Percentiles rank a stretch among this genome's conserved stretches.
These are phyloP conservation scores for Carnegiea gigantea DNA, from an alignment of 179 eudicot genomes.

Conservation along the genomic window DNA sequence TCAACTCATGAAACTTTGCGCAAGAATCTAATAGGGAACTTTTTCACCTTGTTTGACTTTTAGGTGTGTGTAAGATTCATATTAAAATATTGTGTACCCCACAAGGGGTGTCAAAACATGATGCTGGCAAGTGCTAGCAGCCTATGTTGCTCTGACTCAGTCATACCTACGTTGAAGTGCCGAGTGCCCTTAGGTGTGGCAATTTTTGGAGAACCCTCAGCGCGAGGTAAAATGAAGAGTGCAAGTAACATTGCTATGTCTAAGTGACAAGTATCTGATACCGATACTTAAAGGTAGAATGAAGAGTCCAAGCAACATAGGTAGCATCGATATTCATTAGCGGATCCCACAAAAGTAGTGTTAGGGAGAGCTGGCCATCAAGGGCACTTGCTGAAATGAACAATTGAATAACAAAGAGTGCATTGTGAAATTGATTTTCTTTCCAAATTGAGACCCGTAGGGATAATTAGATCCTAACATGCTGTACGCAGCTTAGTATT, in stretches of 20 bases:
- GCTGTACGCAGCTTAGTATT: too few species aligned
- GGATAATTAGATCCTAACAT: neutral
- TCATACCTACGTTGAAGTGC: too few species aligned
- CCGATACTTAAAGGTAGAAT: too few species aligned
- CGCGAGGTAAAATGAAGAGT: too few species aligned
- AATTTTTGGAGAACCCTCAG: too few species aligned
- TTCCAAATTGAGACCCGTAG: slow-evolving; percentile 6
- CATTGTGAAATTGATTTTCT: neutral
- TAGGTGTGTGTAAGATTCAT: neutral
- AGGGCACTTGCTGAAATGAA: neutral
- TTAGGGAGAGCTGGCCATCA: neutral
- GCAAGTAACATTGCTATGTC: too few species aligned
- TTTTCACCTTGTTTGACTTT: neutral
- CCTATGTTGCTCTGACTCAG: too few species aligned
- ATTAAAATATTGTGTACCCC: neutral
- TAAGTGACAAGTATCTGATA: too few species aligned
- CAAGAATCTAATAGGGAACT: neutral
- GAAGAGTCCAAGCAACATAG: too few species aligned
- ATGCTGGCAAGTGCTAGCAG: neutral
- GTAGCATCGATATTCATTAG: neutral
- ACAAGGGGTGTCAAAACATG: neutral
- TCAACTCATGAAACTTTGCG: neutral
- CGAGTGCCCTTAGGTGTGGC: too few species aligned
- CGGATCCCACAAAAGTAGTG: neutral
- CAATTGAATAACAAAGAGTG: neutral